A percentile compares a stretch with the other conserved stretches of the same genome.
Conservation (phyloP, 768 basidiomycete species). For the Hericium erinaceus region DNA sequence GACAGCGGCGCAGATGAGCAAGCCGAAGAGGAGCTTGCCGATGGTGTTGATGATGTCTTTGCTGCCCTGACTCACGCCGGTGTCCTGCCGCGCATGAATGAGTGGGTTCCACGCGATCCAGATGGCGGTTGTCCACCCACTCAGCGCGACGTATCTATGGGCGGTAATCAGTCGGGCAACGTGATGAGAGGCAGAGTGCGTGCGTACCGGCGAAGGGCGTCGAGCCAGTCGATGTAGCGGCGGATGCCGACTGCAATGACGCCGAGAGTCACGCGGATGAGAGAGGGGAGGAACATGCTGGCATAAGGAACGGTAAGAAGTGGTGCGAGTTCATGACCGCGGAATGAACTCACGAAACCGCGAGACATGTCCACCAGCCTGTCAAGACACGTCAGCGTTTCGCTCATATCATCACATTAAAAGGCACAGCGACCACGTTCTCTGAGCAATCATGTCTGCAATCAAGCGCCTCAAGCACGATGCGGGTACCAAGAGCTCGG, state of each 20-base stretch:
- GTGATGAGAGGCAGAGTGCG: background rate
- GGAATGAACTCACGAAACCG: conserved; percentile 40
- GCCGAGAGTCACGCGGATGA: conserved; percentile 60
- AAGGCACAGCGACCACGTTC: no score
- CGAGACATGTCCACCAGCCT: conserved; percentile 77
- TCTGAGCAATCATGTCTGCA: no score
- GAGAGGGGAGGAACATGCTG: conserved; percentile 33
- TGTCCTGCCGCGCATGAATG: conserved; percentile 35
- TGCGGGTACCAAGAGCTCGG: no score
- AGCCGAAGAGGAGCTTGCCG: conserved; percentile 62
- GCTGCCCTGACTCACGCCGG: conserved; percentile 19
- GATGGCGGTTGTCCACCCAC: conserved; percentile 51
- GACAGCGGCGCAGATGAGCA: conserved; percentile 58
- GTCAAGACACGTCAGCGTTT: background rate
- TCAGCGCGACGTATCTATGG: conserved; percentile 51
- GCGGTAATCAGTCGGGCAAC: conserved; percentile 15
- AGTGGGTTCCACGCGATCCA: conserved; percentile 74
- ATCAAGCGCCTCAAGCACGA: no score
- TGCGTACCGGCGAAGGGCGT: conserved; percentile 50
- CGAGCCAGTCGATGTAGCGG: conserved; percentile 74
- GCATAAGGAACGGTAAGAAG: background rate
- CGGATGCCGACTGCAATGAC: conserved; percentile 61
- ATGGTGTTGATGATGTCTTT: conserved; percentile 42
- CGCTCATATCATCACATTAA: background rate
- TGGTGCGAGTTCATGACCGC: background rate